phyloP scores from a whole-genome alignment of 2,329 filamentous ascomycete genomes.

The Penicillium digitatum region DNA sequence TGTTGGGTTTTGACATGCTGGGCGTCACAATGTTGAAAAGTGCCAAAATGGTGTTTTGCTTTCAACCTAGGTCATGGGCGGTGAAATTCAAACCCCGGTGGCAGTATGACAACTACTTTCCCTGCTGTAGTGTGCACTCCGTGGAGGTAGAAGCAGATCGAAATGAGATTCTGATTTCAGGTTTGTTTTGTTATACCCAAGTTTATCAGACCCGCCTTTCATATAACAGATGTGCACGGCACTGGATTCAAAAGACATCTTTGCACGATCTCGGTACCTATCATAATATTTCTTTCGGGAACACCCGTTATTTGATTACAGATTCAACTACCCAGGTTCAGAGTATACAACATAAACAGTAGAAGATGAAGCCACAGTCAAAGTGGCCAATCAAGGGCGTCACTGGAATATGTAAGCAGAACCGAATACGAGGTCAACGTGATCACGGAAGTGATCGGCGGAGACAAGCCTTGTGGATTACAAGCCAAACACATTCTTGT shows the following conservation, averaged over 20 bases:
- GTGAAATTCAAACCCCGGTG: not conserved
- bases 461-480: too few relatives aligned
- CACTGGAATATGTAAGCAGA: too few relatives aligned
- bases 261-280: not conserved
- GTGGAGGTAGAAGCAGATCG: not conserved
- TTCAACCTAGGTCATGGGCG: not conserved
- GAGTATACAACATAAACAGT: too few relatives aligned
- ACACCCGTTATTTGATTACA: not conserved
- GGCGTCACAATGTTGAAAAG: not conserved
- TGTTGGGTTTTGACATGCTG: constrained; percentile 21
- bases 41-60: not conserved
- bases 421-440: too few relatives aligned
- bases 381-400: not conserved
- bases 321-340: not conserved
- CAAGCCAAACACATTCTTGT: too few relatives aligned
- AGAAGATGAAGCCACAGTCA: too few relatives aligned
- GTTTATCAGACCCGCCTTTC: constrained; percentile 7
- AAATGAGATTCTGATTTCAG: not conserved
- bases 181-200: too few relatives aligned
- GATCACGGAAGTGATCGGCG: too few relatives aligned
- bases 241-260: not conserved
- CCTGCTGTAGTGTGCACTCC: not conserved
- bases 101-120: not conserved
- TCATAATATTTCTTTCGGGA: not conserved
- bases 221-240: too few relatives aligned